Conservation (phyloP, 768 basidiomycete genomes). For the Erythrobasidium yunnanense region DNA sequence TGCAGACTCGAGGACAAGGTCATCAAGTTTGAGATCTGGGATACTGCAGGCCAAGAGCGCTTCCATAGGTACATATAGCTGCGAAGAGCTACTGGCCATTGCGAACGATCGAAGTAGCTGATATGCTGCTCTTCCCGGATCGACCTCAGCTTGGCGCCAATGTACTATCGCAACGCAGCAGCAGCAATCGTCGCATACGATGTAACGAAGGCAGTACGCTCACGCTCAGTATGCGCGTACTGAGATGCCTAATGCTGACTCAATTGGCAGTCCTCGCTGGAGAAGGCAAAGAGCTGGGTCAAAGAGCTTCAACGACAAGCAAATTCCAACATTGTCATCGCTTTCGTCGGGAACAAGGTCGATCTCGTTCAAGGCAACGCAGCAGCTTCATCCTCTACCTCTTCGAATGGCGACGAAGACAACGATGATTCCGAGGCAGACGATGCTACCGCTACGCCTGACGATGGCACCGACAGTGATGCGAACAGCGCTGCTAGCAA, state of each 20-base stretch:
- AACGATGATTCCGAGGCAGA: conserved; percentile 82
- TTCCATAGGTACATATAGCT: conserved; percentile 40
- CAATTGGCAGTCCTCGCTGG: conserved; percentile 58
- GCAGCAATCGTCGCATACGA: conserved; percentile 89
- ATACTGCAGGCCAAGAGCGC: conserved; percentile 89
- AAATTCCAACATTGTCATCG: conserved; percentile 97
- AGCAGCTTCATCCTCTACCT: conserved; percentile 11
- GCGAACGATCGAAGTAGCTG: no score
- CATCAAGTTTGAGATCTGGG: conserved; percentile 89
- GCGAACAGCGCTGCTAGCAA: conserved; percentile 43
- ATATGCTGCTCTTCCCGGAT: not conserved
- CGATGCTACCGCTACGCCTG: conserved; percentile 70
- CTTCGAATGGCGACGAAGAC: conserved; percentile 30
- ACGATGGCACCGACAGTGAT: conserved; percentile 48
- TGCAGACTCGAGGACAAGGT: conserved; percentile 76
- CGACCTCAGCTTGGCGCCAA: conserved; percentile 54
- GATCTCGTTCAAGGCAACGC: conserved; percentile 73
- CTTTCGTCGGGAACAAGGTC: conserved; percentile 94
- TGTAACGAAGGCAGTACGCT: conserved; percentile 52
- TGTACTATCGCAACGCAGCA: conserved; percentile 66
- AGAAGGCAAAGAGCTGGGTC: conserved; percentile 99
- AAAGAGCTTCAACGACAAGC: conserved; percentile 98
- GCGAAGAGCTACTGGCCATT: no score
- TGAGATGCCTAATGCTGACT: not conserved
- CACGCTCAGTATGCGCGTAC: not conserved